A percentile compares a stretch with the other conserved stretches of the same genome.
Evolutionary conservation across 75 land plant species (phyloP).

Genomic region (Adiantum capillusveneris): DNA sequence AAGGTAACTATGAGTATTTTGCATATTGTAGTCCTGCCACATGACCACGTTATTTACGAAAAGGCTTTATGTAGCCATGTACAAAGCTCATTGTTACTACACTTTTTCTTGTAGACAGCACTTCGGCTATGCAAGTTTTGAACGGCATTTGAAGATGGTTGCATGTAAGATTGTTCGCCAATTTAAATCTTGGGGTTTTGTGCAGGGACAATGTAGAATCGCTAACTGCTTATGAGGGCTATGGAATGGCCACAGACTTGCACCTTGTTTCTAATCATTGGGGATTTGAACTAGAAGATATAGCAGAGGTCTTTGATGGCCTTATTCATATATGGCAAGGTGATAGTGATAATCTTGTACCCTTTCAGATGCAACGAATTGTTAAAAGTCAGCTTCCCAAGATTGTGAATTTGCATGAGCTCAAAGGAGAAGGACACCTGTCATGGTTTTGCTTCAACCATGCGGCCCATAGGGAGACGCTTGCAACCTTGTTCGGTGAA

Average conservation of each 20-base stretch:
- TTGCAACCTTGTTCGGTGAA: slow-evolving; percentile 17
- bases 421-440: slow-evolving; percentile 23
- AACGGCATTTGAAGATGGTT: no score
- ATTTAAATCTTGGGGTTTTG: neutral
- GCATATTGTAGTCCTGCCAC: no score
- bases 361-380: slow-evolving; percentile 15
- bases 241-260: slow-evolving; percentile 30
- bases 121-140: no score
- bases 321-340: slow-evolving; percentile 31
- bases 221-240: slow-evolving; percentile 13
- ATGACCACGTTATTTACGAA: no score
- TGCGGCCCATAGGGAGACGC: slow-evolving; percentile 12
- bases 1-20: neutral
- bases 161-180: no score
- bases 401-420: slow-evolving; percentile 19
- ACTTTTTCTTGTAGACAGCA: no score
- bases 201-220: slow-evolving; percentile 24
- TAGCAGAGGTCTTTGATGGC: slow-evolving; percentile 14
- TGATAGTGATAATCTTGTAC: slow-evolving; percentile 11
- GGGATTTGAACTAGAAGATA: slow-evolving; percentile 25
- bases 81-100: no score
- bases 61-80: no score
- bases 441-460: slow-evolving; percentile 30
- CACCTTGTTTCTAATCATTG: slow-evolving; percentile 14
- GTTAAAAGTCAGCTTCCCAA: slow-evolving; percentile 16